Evolutionary conservation across 768 basidiomycete species (phyloP), one percentile per base, ranked within the genome.

Genomic region (Rhodocollybia butyracea): DNA sequence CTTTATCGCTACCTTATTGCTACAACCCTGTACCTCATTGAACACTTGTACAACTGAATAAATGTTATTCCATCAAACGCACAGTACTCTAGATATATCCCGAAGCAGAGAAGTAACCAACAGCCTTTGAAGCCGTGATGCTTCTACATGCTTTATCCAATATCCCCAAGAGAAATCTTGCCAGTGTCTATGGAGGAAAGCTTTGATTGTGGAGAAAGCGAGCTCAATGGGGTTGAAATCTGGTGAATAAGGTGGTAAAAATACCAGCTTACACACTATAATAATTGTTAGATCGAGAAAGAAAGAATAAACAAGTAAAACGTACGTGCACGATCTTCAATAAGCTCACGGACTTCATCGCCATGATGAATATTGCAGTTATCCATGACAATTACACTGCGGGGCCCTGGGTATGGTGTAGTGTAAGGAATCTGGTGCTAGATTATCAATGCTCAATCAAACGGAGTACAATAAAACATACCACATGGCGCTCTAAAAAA

Each of bases 301-400:
- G 7, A 27, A 17, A 19, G 27, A 24, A 50, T 27, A 50, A n/a
- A 15, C 6, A 32, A 21, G 3, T 59, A 22, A 45, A 7, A 56
- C 66, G n/a, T 47, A 69, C 63, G 52, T 52, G 64, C 64, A 58
- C 66, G 58, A 26, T 55, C 69, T 42, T 62, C 64, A 24, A 74
- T 62, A n/a, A 73, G 57, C 1, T 55, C 31, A 1, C 64, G 61
- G n/a, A 77, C 56, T 4, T 71, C 71, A n/a, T 70, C 68, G 42
- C 67, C 64, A 29, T 77, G 73, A 57, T 77, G 75, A 45, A 77
- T 77, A 2, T 61, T 53, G 46, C 73, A 74, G 55, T 77, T 77
- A 43, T 76, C 70, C 34, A 76, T 53, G 1, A 77, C 63, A 26
- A 76, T 61, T 3, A 75, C 64, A 58, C 75, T 76, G 12, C 58